Conservation (phyloP, 1,139 yeast genomes). For the Protomyces inundatus region DNA sequence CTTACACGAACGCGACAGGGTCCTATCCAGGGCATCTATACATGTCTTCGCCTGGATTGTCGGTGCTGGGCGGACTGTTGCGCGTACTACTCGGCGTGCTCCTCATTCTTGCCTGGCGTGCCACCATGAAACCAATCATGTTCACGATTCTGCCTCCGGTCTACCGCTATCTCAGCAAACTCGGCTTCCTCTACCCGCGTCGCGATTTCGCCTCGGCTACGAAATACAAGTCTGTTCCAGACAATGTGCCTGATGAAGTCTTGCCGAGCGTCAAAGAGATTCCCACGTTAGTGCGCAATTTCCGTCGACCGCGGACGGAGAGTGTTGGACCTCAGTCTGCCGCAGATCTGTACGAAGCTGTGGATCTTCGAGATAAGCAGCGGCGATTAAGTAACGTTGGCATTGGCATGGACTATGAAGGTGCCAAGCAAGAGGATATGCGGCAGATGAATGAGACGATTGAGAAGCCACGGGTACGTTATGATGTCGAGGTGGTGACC, state of each 20-base stretch:
- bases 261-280: slow-evolving; percentile 38
- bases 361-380: slow-evolving; percentile 35
- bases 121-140: slow-evolving; percentile 57
- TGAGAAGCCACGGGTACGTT: slow-evolving; percentile 48
- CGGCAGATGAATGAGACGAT: slow-evolving; percentile 37
- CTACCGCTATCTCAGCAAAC: slow-evolving; percentile 38
- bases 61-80: not conserved
- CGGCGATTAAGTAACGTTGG: slow-evolving; percentile 3
- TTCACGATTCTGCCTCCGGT: slow-evolving; percentile 45
- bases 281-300: slow-evolving; percentile 36
- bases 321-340: slow-evolving; percentile 46
- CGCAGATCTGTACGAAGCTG: slow-evolving; percentile 44
- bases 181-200: slow-evolving; percentile 43
- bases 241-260: slow-evolving; percentile 38
- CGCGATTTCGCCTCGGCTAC: slow-evolving; percentile 41
- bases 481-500: slow-evolving; percentile 70
- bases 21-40: slow-evolving; percentile 17
- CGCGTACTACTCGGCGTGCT: slow-evolving; percentile 48
- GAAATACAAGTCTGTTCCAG: slow-evolving; percentile 40
- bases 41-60: slow-evolving; percentile 5
- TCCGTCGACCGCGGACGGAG: slow-evolving; percentile 38
- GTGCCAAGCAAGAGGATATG: slow-evolving; percentile 32
- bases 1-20: not conserved
- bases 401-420: slow-evolving; percentile 19
- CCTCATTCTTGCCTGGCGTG: slow-evolving; percentile 64